Evolutionary conservation across 148 eudicot genomes (phyloP).

Genomic region (Camellia sinensis): DNA sequence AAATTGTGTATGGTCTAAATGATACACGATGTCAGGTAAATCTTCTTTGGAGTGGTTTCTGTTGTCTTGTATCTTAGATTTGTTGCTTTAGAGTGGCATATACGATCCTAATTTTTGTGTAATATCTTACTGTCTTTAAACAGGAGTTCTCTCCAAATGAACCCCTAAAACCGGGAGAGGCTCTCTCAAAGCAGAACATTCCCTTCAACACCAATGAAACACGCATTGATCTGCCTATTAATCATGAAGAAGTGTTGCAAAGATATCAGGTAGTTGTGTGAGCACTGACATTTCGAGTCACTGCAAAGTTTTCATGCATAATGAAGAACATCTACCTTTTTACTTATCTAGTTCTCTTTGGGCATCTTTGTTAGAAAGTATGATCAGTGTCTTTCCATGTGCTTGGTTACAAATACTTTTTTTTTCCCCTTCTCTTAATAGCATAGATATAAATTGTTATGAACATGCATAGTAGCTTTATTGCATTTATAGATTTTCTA

Average conservation of each 20-base stretch:
- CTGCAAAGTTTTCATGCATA: too few species aligned
- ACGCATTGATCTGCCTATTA: constrained; percentile 49
- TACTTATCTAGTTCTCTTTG: too few species aligned
- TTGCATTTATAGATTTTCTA: too few species aligned
- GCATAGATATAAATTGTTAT: too few species aligned
- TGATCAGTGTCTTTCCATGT: too few species aligned
- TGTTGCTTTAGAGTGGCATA: neutral
- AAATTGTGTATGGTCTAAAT: constrained; percentile 73
- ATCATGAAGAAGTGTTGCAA: constrained; percentile 64
- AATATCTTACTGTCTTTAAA: constrained; percentile 1
- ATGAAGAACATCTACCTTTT: too few species aligned
- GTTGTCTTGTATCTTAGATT: neutral
- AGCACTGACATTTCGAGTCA: neutral
- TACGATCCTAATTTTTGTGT: neutral
- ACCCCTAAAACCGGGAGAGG: constrained; percentile 76
- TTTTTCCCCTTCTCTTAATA: too few species aligned
- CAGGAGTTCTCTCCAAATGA: constrained; percentile 93
- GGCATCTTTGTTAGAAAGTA: too few species aligned
- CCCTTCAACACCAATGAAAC: constrained; percentile 59
- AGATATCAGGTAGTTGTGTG: constrained; percentile 72
- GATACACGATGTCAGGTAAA: constrained; percentile 90
- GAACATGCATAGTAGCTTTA: too few species aligned
- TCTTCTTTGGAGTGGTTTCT: constrained; percentile 3
- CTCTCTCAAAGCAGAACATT: constrained; percentile 65
- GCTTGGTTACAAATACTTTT: too few species aligned